Evolutionary conservation across 345 rosid genomes (phyloP).

Genomic region (Ceriops decandra): DNA sequence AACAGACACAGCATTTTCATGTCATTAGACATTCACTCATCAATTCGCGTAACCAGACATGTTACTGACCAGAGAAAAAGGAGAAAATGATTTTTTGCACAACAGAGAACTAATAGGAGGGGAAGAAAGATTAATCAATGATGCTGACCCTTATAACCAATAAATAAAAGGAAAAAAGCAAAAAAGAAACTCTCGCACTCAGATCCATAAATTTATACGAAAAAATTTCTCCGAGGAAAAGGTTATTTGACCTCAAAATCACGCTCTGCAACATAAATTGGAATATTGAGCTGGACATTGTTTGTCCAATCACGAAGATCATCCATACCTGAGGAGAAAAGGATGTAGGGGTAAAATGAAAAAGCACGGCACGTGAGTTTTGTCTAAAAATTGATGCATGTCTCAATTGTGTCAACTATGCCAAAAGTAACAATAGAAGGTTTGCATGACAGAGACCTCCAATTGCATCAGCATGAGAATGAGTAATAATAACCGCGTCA

Average conservation of each 20-base stretch:
- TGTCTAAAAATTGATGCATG: conserved; percentile 6
- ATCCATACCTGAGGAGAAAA: conserved; percentile 61
- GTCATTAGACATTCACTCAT: background rate
- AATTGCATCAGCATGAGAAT: conserved; percentile 97
- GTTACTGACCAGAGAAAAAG: background rate
- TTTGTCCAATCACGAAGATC: conserved; percentile 99
- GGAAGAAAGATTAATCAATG: background rate
- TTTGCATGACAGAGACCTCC: conserved; percentile 82
- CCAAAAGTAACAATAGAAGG: conserved; percentile 30
- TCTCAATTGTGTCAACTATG: conserved; percentile 12
- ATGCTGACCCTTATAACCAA: background rate
- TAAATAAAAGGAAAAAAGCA: no score
- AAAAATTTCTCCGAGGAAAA: background rate
- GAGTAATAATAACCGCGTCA: conserved; percentile 96
- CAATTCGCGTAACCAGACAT: background rate
- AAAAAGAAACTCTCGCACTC: background rate
- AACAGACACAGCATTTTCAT: no score
- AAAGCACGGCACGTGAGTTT: conserved; percentile 3
- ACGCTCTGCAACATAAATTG: conserved; percentile 71
- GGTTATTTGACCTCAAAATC: conserved; percentile 63
- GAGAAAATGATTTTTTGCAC: conserved; percentile 6
- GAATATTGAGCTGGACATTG: conserved; percentile 74
- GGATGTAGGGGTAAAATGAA: conserved; percentile 3
- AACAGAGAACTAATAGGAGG: background rate
- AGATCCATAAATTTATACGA: background rate